phyloP scores from a whole-genome alignment of 192 early-diverging fungal species.

The Coemansia sp. region DNA sequence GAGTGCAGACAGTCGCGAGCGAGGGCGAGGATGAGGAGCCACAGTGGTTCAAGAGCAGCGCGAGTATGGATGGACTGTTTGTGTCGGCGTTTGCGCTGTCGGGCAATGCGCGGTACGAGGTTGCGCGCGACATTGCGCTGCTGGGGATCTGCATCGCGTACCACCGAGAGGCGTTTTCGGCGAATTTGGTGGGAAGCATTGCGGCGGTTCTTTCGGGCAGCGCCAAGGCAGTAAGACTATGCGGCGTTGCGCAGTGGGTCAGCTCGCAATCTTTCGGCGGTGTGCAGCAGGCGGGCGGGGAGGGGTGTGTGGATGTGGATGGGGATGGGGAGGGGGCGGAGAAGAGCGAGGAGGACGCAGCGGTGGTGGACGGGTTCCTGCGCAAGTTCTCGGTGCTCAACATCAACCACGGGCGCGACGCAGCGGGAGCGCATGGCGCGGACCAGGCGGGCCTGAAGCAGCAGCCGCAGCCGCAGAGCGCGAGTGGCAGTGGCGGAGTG shows the following conservation, averaged over 20 bases:
- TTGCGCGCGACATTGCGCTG: conserved; percentile 26
- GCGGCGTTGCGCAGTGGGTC: conserved; percentile 36
- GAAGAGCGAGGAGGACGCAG: too few relatives aligned
- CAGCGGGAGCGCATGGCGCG: conserved; percentile 19
- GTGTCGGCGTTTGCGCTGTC: conserved; percentile 26
- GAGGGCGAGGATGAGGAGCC: not conserved
- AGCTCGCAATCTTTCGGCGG: conserved; percentile 24
- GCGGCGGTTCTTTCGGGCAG: conserved; percentile 14
- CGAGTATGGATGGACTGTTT: conserved; percentile 43
- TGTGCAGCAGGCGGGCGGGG: too few relatives aligned
- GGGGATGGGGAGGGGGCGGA: too few relatives aligned
- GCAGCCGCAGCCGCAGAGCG: too few relatives aligned
- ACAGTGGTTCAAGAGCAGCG: conserved; percentile 30
- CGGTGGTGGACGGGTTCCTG: conserved; percentile 34
- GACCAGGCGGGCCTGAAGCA: not conserved
- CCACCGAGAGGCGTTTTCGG: conserved; percentile 7
- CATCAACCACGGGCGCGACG: conserved; percentile 25
- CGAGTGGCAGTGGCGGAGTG: not conserved
- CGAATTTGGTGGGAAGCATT: conserved; percentile 4
- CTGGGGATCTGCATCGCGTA: conserved; percentile 25
- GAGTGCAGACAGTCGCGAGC: conserved; percentile 9
- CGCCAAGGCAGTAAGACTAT: conserved; percentile 10
- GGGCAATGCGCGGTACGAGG: conserved; percentile 19
- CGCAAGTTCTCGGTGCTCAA: conserved; percentile 47
- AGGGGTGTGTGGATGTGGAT: too few relatives aligned